Evolutionary conservation across 78 protist species (phyloP), one percentile per base, ranked within the genome.

Genomic region (Creolimax fragrantissima): DNA sequence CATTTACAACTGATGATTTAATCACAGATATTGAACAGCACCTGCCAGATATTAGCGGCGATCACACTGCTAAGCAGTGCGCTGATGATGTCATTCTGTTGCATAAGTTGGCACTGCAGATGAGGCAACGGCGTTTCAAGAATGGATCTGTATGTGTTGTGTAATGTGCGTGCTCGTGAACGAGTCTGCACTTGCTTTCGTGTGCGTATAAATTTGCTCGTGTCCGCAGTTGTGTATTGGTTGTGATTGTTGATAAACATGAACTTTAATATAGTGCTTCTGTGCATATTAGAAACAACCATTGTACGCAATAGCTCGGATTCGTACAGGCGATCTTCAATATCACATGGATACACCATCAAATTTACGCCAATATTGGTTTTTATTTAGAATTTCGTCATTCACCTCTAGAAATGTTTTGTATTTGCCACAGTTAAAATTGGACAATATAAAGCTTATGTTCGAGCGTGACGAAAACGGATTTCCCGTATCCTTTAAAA

Each of bases 371-470:
- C n/a, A n/a, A n/a, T n/a, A n/a, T n/a, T n/a, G n/a, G n/a, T n/a
- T n/a, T n/a, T n/a, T n/a, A n/a, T n/a, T n/a, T n/a, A n/a, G n/a
- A n/a, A n/a, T n/a, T n/a, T n/a, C n/a, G n/a, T n/a, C n/a, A n/a
- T n/a, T n/a, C n/a, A n/a, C n/a, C n/a, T n/a, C n/a, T n/a, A n/a
- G n/a, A n/a, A n/a, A n/a, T n/a, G n/a, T n/a, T n/a, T n/a, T n/a
- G n/a, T 58, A 58, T 24, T 58, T 58, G 6, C 7, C 7, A 17
- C 7, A 97, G 83, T 42, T 66, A 4, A 35, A 84, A n/a, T 58
- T 94, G 3, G 95, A 94, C 85, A 95, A 66, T 36, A 35, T 2
- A n/a, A 42, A 39, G 84, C 81, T 90, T 4, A 90, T 5, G 43
- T 90, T 90, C 47, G n/a, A 5, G 39, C 84, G 44, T 35, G 92